Base-by-base conservation (phyloP, 2,329 filamentous ascomycete genomes). In the Sporothrix pseudoabietina region DNA sequence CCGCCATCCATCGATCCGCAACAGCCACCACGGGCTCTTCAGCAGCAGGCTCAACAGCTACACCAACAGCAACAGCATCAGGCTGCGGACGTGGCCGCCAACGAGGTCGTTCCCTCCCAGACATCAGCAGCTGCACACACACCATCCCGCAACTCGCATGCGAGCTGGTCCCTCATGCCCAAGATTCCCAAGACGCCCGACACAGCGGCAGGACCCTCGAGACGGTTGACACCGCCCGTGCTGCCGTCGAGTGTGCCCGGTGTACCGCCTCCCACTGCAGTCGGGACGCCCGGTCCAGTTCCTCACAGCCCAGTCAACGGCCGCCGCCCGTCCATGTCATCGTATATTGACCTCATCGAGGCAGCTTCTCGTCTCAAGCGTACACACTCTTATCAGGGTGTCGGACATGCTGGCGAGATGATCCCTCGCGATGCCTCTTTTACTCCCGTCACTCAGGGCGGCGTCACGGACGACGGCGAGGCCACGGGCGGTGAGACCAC, bases 341-440 rank as follows among this genome's bases (percentile, higher is more conserved):
- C 72, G 12, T 76, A 78, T 44, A 71, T 77, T 32, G 77, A 78
- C 52, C 68, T 78, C 16, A 65, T 78, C 14, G 76, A 78, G 32
- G 77, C 77, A 4, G 76, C 75, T 1, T 71, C 69, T n/a, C 72
- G 54, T 26, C 75, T 76, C 32, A 75, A 72, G 69, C 70, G 69
- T 19, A 69, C 66, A 1, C 74, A 68, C n/a, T 74, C 74, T 0
- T 72, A 74, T 47, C 73, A 74, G 68, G 72, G 71, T 22, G 63
- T 22, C 4, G 54, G 9, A 1, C 72, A 72, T 12, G 65, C 68
- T 3, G 73, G 65, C 30, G 71, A 71, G 7, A 3, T 41, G 7
- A 10, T 71, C 8, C 52, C 54, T 10, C 70, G 59, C 6, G 68
- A 72, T 22, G 22, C 22, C 0, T 30, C 54, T 1, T 57, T 14